Evolutionary conservation across 1,284 basidiomycete species (phyloP).

Genomic region (Sporisorium exsertum): DNA sequence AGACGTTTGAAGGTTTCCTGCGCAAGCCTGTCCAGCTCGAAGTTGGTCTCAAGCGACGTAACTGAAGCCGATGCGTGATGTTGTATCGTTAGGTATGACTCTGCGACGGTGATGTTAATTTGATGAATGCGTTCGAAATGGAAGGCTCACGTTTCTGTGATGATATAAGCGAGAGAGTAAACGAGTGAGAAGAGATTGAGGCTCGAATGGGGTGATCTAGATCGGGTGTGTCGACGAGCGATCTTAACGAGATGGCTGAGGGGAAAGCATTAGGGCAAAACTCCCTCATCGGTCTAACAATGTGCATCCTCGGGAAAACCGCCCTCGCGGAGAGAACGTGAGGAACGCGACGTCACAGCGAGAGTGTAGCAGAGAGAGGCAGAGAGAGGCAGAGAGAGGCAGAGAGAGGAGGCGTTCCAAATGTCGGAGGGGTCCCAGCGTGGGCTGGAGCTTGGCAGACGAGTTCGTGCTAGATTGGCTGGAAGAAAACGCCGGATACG

Average conservation of each 20-base stretch:
- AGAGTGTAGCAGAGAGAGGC: neutral
- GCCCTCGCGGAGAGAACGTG: constrained; percentile 20
- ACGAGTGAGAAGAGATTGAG: too few species aligned
- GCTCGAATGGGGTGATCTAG: neutral
- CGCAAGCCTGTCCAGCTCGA: constrained; percentile 53
- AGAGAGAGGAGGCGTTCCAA: neutral
- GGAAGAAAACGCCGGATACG: constrained; percentile 20
- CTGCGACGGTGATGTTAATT: too few species aligned
- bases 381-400: neutral
- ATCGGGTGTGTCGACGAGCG: neutral
- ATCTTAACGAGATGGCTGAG: neutral
- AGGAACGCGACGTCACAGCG: constrained; percentile 18
- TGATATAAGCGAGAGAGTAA: neutral
- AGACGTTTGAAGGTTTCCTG: constrained; percentile 62
- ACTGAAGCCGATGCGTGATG: constrained; percentile 10
- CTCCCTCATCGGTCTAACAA: too few species aligned
- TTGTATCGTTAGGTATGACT: too few species aligned
- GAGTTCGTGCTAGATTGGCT: constrained; percentile 43
- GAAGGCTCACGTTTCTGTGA: neutral
- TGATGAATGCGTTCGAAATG: neutral
- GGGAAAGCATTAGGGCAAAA: too few species aligned
- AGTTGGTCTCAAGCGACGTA: constrained; percentile 51
- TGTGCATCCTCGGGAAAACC: too few species aligned
- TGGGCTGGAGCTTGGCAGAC: constrained; percentile 26
- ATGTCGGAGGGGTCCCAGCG: constrained; percentile 22